Percentiles rank a stretch among this genome's conserved stretches.
Conservation (phyloP, 768 basidiomycete species). For the Cystofilobasidium macerans region DNA sequence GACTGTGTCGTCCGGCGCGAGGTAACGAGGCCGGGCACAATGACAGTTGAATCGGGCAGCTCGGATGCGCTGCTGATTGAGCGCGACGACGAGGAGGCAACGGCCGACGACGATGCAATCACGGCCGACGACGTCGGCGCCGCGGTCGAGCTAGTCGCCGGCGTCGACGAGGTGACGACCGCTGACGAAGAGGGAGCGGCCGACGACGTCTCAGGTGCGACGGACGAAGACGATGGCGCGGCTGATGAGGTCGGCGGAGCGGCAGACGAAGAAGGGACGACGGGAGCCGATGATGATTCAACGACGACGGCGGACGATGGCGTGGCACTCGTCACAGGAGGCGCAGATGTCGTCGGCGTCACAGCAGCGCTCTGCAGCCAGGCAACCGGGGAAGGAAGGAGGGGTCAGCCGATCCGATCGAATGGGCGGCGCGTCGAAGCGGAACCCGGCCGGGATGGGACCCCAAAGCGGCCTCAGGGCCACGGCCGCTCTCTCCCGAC, state of each 20-base stretch:
- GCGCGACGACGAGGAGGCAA: neutral
- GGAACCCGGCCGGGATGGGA: too few species aligned
- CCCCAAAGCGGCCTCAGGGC: too few species aligned
- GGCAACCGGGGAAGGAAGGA: too few species aligned
- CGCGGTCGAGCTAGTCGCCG: neutral
- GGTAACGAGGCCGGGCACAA: neutral
- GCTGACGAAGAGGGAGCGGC: neutral
- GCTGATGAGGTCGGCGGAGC: neutral
- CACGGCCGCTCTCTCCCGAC: too few species aligned
- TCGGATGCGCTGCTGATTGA: neutral
- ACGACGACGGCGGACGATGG: neutral
- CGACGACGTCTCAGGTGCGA: neutral
- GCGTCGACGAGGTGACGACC: neutral
- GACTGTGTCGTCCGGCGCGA: neutral
- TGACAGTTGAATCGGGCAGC: too few species aligned
- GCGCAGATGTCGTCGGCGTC: neutral
- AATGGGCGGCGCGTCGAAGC: neutral
- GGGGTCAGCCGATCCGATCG: neutral
- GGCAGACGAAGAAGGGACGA: neutral
- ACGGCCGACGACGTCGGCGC: neutral
- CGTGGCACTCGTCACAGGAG: too few species aligned
- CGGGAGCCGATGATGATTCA: neutral
- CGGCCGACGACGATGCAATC: neutral
- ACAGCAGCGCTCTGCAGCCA: constrained; percentile 1
- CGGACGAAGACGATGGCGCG: too few species aligned